phyloP scores from a whole-genome alignment of 352 stramenopile species.

The Phytopythium delawarense region DNA sequence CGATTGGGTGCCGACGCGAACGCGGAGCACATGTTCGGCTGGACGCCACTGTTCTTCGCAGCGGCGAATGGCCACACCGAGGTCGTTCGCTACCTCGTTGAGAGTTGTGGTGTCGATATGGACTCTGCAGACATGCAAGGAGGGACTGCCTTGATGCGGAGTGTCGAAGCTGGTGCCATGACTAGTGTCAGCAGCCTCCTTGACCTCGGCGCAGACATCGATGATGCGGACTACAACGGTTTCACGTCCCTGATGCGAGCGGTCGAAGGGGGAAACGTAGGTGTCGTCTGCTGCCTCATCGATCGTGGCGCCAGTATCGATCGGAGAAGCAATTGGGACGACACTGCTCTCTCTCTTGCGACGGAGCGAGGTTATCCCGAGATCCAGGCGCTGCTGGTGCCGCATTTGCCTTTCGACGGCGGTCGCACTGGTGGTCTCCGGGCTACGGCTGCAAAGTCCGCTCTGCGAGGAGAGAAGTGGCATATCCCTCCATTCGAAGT shows the following conservation, averaged over 20 bases:
- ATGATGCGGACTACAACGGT: neutral
- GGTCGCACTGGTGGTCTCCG: neutral
- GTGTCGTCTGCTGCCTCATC: neutral
- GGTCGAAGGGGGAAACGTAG: neutral
- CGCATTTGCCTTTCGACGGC: neutral
- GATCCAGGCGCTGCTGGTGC: neutral
- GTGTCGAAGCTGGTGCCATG: neutral
- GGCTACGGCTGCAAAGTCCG: neutral
- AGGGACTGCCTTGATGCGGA: neutral
- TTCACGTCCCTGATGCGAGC: neutral
- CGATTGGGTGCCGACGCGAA: neutral
- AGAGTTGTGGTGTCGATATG: neutral
- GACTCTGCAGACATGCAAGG: neutral
- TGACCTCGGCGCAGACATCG: neutral
- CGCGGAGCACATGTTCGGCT: neutral
- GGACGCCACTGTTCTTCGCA: neutral
- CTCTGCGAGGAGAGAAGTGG: neutral
- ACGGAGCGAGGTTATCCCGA: neutral
- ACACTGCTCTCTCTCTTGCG: neutral
- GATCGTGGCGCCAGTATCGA: neutral
- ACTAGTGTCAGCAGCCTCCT: neutral
- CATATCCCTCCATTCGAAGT: slow-evolving; percentile 1
- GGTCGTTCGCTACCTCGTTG: neutral
- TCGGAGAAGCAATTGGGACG: neutral
- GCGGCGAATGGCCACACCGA: neutral